Base-by-base conservation (phyloP, 2,329 filamentous ascomycete genomes). In the Aspergillus sp. region DNA sequence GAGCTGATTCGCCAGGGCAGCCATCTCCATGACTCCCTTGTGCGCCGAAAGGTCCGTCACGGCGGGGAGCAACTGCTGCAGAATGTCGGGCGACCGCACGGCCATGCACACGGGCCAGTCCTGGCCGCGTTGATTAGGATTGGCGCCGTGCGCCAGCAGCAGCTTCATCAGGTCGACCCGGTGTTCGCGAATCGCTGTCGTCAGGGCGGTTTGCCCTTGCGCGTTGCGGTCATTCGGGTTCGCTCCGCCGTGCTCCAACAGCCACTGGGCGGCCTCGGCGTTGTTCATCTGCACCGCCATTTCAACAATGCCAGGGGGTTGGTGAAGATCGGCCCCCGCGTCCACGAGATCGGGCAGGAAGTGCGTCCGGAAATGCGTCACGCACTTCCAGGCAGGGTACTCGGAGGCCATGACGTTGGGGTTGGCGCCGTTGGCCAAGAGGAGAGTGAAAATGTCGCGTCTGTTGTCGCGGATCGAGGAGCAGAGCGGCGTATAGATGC, bases 61-160 rank as follows among this genome's bases (percentile, higher is more conserved):
- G 2, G 82, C 79, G 0, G 81, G 78, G 0, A 90, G 78, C 1
- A 91, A 78, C 54, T 82, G 83, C 65, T 82, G 80, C 11, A 90
- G 81, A 49, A 90, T 82, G 0, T 73, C 71, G 0, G 88, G 87
- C 39, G 85, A 82, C 60, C 80, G 81, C 53, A 90, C 86, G 0
- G 88, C 87, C 84, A 90, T 87, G 71, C 84, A 87, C 11, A 90
- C 80, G 0, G 88, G 88, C 88, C 88, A 91, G 69, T 90, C 86
- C 66, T 88, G 80, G 36, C 87, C 87, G 14, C 87, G 81, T 18
- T 88, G 75, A 56, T 84, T 83, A 4, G 87, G 85, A 61, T 88
- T 84, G 0, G 86, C 87, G 11, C 86, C 86, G 29, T 84, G 80
- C 3, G 77, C 71, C 6, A 89, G 78, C 1, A 89, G 79, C 11